A percentile compares a stretch with the other conserved stretches of the same genome.
Conservation (phyloP, 106 monocot species). For the Allium cepa region DNA sequence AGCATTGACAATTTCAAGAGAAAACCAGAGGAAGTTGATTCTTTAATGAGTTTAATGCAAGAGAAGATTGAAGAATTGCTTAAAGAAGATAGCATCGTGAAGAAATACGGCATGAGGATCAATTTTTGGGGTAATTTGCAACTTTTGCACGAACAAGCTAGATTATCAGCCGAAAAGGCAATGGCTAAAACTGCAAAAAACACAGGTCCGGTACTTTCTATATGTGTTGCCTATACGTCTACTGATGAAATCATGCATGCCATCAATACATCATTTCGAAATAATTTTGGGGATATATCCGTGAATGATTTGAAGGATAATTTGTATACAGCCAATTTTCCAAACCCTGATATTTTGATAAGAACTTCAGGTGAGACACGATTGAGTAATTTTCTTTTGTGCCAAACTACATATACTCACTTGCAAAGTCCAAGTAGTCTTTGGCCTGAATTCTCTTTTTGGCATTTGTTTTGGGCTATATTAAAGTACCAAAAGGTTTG, state of each 20-base stretch:
- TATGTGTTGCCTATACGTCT: conserved; percentile 44
- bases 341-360: conserved; percentile 45
- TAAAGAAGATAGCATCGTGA: conserved; percentile 16
- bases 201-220: conserved; percentile 9
- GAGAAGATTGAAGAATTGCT: conserved; percentile 39
- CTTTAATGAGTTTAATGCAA: conserved; percentile 28
- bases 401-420: conserved; percentile 30
- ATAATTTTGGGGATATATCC: conserved; percentile 2
- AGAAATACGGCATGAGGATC: conserved; percentile 18
- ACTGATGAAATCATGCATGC: conserved; percentile 32
- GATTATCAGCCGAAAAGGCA: conserved; percentile 20
- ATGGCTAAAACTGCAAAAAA: conserved; percentile 27
- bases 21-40: conserved; percentile 25
- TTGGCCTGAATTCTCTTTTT: conserved; percentile 40
- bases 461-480: conserved; percentile 30
- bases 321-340: conserved; percentile 22
- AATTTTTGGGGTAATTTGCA: conserved; percentile 26
- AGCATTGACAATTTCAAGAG: conserved; percentile 54
- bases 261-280: conserved; percentile 9
- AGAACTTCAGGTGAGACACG: conserved; percentile 43
- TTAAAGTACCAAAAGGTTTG: conserved; percentile 27
- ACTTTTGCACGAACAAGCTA: conserved; percentile 19
- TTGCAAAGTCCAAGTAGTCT: conserved; percentile 30
- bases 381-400: conserved; percentile 43
- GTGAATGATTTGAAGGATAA: conserved; percentile 31